These are phyloP conservation scores for Allium sativum DNA, from an alignment of 106 monocot species.

Conservation along the genomic window DNA sequence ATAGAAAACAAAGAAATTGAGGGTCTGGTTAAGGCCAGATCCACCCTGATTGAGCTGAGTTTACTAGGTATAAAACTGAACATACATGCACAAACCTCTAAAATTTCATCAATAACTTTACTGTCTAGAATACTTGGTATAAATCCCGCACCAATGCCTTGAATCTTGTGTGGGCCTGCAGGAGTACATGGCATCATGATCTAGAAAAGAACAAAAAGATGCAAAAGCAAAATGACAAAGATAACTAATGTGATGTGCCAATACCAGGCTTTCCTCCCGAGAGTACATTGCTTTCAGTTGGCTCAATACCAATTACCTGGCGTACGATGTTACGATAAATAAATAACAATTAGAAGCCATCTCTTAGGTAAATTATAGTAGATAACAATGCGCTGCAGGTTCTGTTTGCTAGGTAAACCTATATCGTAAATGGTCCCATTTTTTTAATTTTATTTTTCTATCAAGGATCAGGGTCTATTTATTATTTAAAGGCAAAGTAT, in stretches of 20 bases:
- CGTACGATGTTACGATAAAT: background rate
- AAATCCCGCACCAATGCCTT: slow-evolving; percentile 97
- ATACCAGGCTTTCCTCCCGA: slow-evolving; percentile 96
- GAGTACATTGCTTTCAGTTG: slow-evolving; percentile 89
- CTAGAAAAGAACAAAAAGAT: slow-evolving; percentile 6
- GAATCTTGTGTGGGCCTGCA: slow-evolving; percentile 98
- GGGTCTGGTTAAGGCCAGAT: too few relatives aligned
- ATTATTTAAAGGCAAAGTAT: background rate
- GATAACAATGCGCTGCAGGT: background rate
- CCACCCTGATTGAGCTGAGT: too few relatives aligned
- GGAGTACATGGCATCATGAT: background rate
- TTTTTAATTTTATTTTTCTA: background rate
- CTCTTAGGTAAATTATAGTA: background rate
- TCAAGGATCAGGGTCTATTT: background rate
- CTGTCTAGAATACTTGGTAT: slow-evolving; percentile 74
- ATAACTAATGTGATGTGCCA: background rate
- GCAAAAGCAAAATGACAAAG: background rate
- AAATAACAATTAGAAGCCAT: background rate
- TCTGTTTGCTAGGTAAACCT: background rate
- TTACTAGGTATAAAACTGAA: background rate
- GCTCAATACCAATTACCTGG: slow-evolving; percentile 95
- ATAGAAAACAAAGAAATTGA: too few relatives aligned
- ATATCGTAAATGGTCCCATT: background rate
- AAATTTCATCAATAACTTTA: slow-evolving; percentile 77
- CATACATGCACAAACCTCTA: slow-evolving; percentile 48